A percentile compares a stretch with the other conserved stretches of the same genome.
These are phyloP conservation scores for Metrosideros polymorpha DNA, from an alignment of 441 rosid genomes.

Conservation along the genomic window DNA sequence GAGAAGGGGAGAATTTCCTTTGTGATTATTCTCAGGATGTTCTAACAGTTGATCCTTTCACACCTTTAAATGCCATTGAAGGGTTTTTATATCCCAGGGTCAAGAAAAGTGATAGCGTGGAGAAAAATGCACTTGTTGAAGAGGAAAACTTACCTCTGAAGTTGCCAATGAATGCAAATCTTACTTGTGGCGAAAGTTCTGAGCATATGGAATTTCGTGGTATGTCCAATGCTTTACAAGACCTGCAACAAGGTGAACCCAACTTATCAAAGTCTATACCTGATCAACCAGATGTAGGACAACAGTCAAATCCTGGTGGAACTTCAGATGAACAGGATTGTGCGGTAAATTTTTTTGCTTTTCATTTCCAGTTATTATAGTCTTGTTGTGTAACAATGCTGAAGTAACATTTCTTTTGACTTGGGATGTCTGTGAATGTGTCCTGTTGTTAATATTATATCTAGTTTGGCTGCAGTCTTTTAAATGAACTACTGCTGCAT, in stretches of 20 bases:
- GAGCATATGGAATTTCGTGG: conserved; percentile 34
- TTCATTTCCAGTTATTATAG: background rate
- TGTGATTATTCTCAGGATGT: conserved; percentile 48
- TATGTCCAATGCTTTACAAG: conserved; percentile 26
- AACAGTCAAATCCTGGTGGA: conserved; percentile 21
- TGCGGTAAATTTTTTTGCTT: conserved; percentile 5
- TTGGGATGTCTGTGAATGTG: background rate
- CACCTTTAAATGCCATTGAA: conserved; percentile 59
- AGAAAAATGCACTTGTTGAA: conserved; percentile 23
- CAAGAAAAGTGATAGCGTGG: conserved; percentile 17
- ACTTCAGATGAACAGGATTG: conserved; percentile 11
- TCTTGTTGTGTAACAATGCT: background rate
- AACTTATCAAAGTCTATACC: conserved; percentile 19
- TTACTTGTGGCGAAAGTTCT: conserved; percentile 42
- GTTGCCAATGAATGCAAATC: conserved; percentile 28
- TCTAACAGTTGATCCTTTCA: conserved; percentile 77
- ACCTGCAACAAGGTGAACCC: conserved; percentile 33
- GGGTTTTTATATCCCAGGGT: conserved; percentile 66
- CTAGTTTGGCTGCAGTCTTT: background rate
- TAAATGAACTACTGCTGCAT: background rate
- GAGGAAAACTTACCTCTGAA: conserved; percentile 27
- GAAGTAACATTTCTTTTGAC: background rate
- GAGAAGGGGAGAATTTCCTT: conserved; percentile 58
- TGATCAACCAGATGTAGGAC: conserved; percentile 17
- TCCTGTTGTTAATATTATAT: background rate